Evolutionary conservation across 345 rosid species (phyloP).

Genomic region (Physaria fendleri): DNA sequence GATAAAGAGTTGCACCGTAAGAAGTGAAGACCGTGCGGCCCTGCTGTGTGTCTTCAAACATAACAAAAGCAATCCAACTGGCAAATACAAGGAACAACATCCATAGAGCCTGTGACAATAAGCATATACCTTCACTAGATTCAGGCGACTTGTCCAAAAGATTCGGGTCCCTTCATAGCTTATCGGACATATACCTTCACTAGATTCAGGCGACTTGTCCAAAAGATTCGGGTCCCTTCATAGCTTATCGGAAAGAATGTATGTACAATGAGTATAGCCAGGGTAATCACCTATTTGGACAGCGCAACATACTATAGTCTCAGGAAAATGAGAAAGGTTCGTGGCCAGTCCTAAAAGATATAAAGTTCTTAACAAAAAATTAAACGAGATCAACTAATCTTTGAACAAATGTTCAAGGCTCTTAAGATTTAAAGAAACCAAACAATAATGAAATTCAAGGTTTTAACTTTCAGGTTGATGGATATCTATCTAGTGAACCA

Average conservation of each 20-base stretch:
- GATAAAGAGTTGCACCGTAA: slow-evolving; percentile 70
- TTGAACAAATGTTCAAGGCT: neutral
- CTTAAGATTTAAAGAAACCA: neutral
- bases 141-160: slow-evolving; percentile 55
- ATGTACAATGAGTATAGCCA: slow-evolving; percentile 52
- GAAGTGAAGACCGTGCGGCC: slow-evolving; percentile 68
- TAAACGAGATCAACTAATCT: neutral
- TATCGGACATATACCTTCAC: slow-evolving; percentile 86
- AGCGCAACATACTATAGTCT: neutral
- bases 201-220: slow-evolving; percentile 50
- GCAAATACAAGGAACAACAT: slow-evolving; percentile 79
- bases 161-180: slow-evolving; percentile 64
- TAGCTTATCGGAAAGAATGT: slow-evolving; percentile 64
- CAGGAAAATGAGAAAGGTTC: slow-evolving; percentile 7
- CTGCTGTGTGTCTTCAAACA: slow-evolving; percentile 92
- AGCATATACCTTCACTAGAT: slow-evolving; percentile 74
- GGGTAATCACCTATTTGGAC: slow-evolving; percentile 38
- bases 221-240: slow-evolving; percentile 63
- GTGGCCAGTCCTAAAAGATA: too few relatives aligned
- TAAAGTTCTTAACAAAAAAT: neutral
- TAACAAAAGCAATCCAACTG: slow-evolving; percentile 94
- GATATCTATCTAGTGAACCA: neutral
- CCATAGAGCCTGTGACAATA: slow-evolving; percentile 70
- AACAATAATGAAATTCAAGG: neutral
- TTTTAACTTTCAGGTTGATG: neutral